A percentile compares a stretch with the other conserved stretches of the same genome.
These are phyloP conservation scores for Albizia julibrissin DNA, from an alignment of 306 rosid genomes.

Conservation along the genomic window DNA sequence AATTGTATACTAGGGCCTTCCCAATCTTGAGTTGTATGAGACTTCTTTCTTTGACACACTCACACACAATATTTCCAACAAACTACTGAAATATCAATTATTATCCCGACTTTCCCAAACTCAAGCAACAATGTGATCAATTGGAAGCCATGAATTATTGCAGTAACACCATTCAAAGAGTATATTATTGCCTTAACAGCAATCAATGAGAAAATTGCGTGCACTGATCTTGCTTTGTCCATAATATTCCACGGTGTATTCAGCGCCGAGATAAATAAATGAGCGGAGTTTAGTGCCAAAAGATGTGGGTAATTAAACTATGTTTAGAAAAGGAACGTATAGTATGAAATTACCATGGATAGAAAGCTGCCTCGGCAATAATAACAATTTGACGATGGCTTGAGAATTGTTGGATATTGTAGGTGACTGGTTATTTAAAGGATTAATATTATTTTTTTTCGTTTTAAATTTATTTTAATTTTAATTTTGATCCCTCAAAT, in stretches of 20 bases:
- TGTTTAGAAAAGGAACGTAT: background rate
- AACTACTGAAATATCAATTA: background rate
- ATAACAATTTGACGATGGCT: background rate
- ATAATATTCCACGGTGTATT: background rate
- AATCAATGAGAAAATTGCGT: constrained; percentile 25
- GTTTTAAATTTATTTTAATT: too few species aligned
- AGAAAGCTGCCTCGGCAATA: background rate
- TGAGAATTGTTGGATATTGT: background rate
- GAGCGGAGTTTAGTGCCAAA: background rate
- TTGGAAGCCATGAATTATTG: background rate
- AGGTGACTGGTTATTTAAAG: background rate
- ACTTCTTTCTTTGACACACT: too few species aligned
- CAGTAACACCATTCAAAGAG: constrained; percentile 31
- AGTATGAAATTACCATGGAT: background rate
- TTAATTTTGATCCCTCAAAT: accelerated
- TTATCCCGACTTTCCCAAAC: background rate
- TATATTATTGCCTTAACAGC: background rate
- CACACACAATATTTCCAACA: too few species aligned
- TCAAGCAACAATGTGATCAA: background rate
- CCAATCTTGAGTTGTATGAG: too few species aligned
- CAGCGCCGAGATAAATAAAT: background rate
- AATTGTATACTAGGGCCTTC: too few species aligned
- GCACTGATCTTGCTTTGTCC: background rate
- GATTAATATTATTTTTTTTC: too few species aligned
- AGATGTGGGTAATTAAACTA: background rate